phyloP scores from a whole-genome alignment of 495 filamentous ascomycete genomes.

The Neurospora sp. region DNA sequence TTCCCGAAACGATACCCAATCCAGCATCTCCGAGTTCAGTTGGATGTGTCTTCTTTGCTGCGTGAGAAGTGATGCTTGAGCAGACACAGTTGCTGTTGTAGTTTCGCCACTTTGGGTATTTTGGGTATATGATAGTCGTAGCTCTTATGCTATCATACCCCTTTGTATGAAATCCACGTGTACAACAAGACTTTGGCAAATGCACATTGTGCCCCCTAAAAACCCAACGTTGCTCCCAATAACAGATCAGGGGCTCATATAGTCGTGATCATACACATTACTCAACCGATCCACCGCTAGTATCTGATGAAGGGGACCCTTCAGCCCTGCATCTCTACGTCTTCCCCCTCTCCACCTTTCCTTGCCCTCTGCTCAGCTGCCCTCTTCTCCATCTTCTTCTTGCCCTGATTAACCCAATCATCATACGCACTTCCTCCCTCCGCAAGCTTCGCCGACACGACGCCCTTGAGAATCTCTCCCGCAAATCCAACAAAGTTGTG shows the following conservation, averaged over 20 bases:
- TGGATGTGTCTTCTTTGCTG: background rate
- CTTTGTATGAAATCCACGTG: background rate
- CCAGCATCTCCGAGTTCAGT: background rate
- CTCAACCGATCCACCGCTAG: background rate
- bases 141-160: background rate
- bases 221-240: background rate
- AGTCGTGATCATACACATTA: background rate
- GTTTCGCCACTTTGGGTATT: background rate
- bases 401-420: conserved; percentile 71
- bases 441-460: conserved; percentile 59
- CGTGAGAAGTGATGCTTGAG: background rate
- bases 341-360: conserved; percentile 25
- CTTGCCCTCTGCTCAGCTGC: conserved; percentile 38
- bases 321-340: conserved; percentile 37
- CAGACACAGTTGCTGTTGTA: background rate
- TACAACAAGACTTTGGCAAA: background rate
- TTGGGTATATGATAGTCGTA: background rate
- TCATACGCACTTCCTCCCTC: conserved; percentile 56
- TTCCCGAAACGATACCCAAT: conserved; percentile 1
- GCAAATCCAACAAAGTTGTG: conserved; percentile 97
- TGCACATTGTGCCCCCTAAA: background rate
- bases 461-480: conserved; percentile 80
- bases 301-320: background rate
- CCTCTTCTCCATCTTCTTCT: conserved; percentile 58
- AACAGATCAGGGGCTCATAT: background rate